Evolutionary conservation across 2,329 filamentous ascomycete genomes (phyloP).

Genomic region (Sclerotinia trifoliorum): DNA sequence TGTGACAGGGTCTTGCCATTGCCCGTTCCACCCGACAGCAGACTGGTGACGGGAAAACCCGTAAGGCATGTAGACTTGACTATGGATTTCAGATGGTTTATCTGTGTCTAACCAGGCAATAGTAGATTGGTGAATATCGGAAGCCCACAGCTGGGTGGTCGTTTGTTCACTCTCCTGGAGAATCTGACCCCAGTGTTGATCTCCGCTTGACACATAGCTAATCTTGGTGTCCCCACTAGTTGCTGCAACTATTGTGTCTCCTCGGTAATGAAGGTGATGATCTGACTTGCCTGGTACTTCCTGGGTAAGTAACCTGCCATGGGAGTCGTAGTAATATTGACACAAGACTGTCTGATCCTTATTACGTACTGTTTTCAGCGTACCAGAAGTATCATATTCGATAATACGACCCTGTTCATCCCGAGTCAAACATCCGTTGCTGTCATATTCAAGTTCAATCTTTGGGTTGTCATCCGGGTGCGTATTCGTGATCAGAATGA

Average conservation of each 20-base stretch:
- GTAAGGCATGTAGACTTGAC: background rate
- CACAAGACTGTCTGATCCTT: background rate
- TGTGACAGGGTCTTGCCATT: background rate
- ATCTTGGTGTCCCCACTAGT: background rate
- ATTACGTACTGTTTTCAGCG: background rate
- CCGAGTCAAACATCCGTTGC: background rate
- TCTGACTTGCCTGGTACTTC: background rate
- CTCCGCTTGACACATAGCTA: background rate
- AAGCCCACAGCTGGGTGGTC: background rate
- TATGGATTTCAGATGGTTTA: background rate
- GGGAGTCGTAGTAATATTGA: background rate
- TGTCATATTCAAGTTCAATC: background rate
- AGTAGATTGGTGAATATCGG: background rate
- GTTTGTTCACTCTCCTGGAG: background rate
- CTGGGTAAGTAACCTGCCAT: background rate
- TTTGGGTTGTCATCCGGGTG: background rate
- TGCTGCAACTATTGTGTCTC: background rate
- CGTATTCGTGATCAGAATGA: background rate
- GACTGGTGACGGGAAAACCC: background rate
- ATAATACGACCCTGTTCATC: background rate
- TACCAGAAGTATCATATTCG: background rate
- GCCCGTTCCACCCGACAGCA: background rate
- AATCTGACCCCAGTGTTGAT: slow-evolving; percentile 1
- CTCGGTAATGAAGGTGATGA: background rate
- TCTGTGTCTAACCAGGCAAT: background rate